A percentile compares a stretch with the other conserved stretches of the same genome.
phyloP scores from a whole-genome alignment of 345 rosid genomes.

The Dovyalis caffra region DNA sequence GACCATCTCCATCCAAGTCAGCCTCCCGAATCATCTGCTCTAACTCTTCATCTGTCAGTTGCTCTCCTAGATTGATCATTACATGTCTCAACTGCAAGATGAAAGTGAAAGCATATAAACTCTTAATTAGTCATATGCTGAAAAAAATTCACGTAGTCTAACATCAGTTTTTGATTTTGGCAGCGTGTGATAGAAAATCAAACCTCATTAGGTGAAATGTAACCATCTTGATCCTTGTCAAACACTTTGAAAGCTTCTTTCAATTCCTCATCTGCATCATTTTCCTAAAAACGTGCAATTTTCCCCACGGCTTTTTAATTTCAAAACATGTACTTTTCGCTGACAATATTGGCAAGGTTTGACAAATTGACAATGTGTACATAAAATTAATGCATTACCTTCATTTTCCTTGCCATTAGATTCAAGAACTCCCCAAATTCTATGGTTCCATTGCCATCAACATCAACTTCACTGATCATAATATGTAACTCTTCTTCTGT shows the following conservation, averaged over 20 bases:
- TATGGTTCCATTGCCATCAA: conserved; percentile 55
- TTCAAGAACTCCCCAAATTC: conserved; percentile 68
- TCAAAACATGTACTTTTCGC: neutral
- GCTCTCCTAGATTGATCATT: conserved; percentile 58
- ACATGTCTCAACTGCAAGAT: conserved; percentile 45
- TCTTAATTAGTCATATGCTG: neutral
- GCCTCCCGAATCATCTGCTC: conserved; percentile 54
- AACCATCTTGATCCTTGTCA: conserved; percentile 26
- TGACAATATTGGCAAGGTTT: neutral
- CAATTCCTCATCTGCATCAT: conserved; percentile 19
- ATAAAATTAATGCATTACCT: conserved; percentile 38
- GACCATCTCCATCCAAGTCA: conserved; percentile 66
- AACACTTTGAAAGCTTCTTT: conserved; percentile 25
- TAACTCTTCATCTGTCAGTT: conserved; percentile 48
- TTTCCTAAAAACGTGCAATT: conserved; percentile 6
- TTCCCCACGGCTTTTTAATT: no score
- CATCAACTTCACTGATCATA: conserved; percentile 65
- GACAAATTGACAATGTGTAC: neutral
- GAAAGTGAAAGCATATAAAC: neutral
- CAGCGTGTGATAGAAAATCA: no score
- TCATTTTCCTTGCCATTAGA: conserved; percentile 66
- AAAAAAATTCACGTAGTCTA: no score
- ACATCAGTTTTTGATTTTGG: no score
- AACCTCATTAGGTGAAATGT: conserved; percentile 24
- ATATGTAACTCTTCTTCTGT: conserved; percentile 59